Evolutionary conservation across 768 basidiomycete genomes (phyloP).

Genomic region (Cystobasidium ongulense): DNA sequence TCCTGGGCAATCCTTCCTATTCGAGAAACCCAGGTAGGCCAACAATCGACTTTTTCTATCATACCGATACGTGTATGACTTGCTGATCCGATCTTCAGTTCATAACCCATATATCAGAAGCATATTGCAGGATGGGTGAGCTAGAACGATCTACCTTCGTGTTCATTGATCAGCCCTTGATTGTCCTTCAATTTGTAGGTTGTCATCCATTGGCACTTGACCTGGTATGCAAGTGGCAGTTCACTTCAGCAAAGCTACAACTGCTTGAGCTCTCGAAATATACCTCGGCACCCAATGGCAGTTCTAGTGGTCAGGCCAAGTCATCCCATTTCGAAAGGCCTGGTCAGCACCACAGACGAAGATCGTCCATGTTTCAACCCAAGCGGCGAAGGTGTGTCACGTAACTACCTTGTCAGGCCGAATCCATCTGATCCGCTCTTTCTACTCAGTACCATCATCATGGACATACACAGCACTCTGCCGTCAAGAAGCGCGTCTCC

Average conservation of each 20-base stretch:
- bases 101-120: constrained; percentile 83
- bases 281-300: background rate
- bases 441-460: constrained; percentile 29
- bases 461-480: constrained; percentile 41
- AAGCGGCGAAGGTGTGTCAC: constrained; percentile 33
- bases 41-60: background rate
- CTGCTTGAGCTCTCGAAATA: background rate
- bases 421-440: background rate
- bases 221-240: constrained; percentile 83
- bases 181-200: constrained; percentile 50
- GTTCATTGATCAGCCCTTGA: background rate
- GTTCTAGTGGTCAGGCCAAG: background rate
- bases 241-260: constrained; percentile 63
- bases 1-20: constrained; percentile 80
- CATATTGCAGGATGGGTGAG: constrained; percentile 90
- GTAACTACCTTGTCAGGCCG: background rate
- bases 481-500: background rate
- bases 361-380: background rate
- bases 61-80: background rate
- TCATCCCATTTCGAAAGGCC: background rate
- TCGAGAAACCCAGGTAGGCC: constrained; percentile 64
- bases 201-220: constrained; percentile 87
- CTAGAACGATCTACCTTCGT: no score
- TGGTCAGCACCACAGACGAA: background rate
- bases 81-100: constrained; percentile 48